phyloP scores from a whole-genome alignment of 1,284 basidiomycete species.

The Ustilago shanxiensis region DNA sequence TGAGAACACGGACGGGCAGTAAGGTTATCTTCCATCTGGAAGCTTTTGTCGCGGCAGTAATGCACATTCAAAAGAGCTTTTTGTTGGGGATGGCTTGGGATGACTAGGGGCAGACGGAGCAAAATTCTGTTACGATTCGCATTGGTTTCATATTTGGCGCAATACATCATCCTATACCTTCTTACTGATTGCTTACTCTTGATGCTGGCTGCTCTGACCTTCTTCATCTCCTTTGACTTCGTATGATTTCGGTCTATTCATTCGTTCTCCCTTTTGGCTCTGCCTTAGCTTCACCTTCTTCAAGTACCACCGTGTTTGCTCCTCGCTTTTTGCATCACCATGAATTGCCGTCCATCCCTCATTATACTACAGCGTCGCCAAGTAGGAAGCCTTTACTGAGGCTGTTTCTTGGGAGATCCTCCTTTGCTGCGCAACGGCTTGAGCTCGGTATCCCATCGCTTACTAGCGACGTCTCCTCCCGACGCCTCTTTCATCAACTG shows the following conservation, averaged over 20 bases:
- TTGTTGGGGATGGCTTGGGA: conserved; percentile 58
- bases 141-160: neutral
- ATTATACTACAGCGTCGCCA: too few species aligned
- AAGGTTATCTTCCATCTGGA: conserved; percentile 69
- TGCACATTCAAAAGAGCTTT: conserved; percentile 67
- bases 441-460: conserved; percentile 42
- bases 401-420: conserved; percentile 25
- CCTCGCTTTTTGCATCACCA: too few species aligned
- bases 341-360: too few species aligned
- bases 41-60: conserved; percentile 68
- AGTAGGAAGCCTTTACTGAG: neutral
- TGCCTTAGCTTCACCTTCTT: neutral
- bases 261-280: too few species aligned
- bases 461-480: conserved; percentile 33
- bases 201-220: too few species aligned
- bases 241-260: too few species aligned
- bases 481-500: conserved; percentile 25
- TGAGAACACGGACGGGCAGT: conserved; percentile 60
- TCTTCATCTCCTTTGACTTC: too few species aligned
- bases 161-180: neutral
- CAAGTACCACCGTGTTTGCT: too few species aligned
- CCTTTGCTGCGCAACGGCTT: conserved; percentile 26
- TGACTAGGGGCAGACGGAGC: conserved; percentile 17
- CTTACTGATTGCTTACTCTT: too few species aligned
- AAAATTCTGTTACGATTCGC: too few species aligned